Percentiles rank a stretch among this genome's conserved stretches.
Evolutionary conservation across 2,329 filamentous ascomycete species (phyloP).

Genomic region (Biscogniauxia sp.): DNA sequence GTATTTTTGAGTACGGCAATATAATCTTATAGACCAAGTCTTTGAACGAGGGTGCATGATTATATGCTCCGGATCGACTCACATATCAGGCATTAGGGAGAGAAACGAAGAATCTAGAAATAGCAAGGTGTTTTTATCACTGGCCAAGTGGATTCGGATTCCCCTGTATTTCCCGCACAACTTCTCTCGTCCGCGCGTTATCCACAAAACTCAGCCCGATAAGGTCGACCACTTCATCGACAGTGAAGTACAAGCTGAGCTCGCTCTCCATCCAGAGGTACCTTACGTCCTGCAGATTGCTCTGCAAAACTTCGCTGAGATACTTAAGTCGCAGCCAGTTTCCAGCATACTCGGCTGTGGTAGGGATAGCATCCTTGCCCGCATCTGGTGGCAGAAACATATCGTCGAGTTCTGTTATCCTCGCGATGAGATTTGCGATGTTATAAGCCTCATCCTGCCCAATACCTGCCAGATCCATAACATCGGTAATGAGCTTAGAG

Average conservation of each 20-base stretch:
- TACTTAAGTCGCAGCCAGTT: constrained; percentile 65
- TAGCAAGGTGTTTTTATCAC: background rate
- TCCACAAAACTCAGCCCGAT: constrained; percentile 64
- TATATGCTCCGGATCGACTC: no score
- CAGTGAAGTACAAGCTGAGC: constrained; percentile 61
- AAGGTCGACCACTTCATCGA: constrained; percentile 60
- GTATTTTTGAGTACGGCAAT: no score
- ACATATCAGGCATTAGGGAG: no score
- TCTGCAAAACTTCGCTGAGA: constrained; percentile 63
- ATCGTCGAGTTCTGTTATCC: constrained; percentile 57
- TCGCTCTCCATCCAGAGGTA: constrained; percentile 66
- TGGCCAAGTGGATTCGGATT: constrained; percentile 42
- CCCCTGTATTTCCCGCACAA: constrained; percentile 56
- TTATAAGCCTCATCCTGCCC: constrained; percentile 63
- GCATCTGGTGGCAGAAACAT: constrained; percentile 49
- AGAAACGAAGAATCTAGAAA: no score
- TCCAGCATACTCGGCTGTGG: constrained; percentile 59
- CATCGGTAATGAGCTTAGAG: constrained; percentile 58
- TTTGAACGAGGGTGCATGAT: no score
- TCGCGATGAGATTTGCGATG: constrained; percentile 57
- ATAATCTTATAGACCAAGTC: no score
- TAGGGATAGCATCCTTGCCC: constrained; percentile 43
- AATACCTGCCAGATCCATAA: constrained; percentile 60
- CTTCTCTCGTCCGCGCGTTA: constrained; percentile 56
- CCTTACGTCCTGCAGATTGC: constrained; percentile 61